Base-by-base conservation (phyloP, 1,139 yeast species). In the Blastobotrys malaysiensis region DNA sequence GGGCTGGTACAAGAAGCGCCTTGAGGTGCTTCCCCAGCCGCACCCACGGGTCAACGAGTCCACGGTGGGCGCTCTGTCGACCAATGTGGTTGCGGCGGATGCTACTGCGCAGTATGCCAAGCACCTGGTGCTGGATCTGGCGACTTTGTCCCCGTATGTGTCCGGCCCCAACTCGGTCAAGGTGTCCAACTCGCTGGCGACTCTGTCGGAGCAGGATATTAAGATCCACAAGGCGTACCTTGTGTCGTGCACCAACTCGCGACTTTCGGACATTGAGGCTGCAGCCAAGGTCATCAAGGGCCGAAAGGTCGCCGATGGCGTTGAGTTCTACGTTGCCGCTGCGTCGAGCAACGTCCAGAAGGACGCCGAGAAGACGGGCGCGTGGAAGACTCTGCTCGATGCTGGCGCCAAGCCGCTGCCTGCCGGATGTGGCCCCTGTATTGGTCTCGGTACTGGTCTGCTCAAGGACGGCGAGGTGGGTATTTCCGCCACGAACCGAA, bases 361-460 rank as follows among this genome's bases (percentile, higher is more conserved):
- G 61, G 97, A 90, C 63, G 98, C 99, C 49, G 96, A 88, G 73
- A 80, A 82, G 46, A 76, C 73, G 51, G 99, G 99, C 57, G 95
- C 95, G 11, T 95, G 99, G 99, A 80, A 90, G 65, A 83, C 82
- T 36, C 79, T 95, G 53, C 66, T 93, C 47, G 93, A 86, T 54
- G 96, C 98, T 13, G 99, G 99, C 52, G 96, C 97, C 55, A 88
- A 76, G 64, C 91, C 97, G 43, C 80, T 93, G 63, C 98, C 98
- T 16, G 96, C 99, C 18, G 99, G 99, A 21, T 93, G 99, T 75
- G 99, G 99, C 50, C 99, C 99, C 43, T 93, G 99, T 76, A 93
- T 93, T 67, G 99, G 99, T 47, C 79, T 93, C 55, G 99, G 99
- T 58, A 79, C 95, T 43, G 99, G 99, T 52, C 77, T 93, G 59